phyloP scores from a whole-genome alignment of 140 eudicot genomes.

The Stevia rebaudiana region DNA sequence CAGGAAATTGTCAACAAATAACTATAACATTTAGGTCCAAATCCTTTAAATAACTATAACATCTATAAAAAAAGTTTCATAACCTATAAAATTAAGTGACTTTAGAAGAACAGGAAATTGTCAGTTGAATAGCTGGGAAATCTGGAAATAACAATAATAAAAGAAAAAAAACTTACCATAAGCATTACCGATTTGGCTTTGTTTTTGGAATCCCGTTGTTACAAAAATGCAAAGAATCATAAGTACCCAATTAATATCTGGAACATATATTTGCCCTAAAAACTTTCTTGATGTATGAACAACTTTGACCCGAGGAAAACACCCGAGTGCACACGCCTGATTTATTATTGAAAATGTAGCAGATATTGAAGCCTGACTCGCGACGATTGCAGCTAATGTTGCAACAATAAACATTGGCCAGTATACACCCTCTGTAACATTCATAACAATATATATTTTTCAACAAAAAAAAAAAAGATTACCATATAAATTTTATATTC shows the following conservation, averaged over 20 bases:
- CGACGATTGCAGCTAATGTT: conserved; percentile 63
- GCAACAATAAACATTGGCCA: conserved; percentile 51
- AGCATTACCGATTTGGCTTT: conserved; percentile 60
- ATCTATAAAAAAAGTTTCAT: too few relatives aligned
- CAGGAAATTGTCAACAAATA: too few relatives aligned
- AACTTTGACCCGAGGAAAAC: conserved; percentile 74
- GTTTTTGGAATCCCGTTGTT: conserved; percentile 54
- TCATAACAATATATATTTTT: neutral
- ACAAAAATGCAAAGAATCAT: conserved; percentile 65
- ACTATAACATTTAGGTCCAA: too few relatives aligned
- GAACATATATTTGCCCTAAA: conserved; percentile 66
- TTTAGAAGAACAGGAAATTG: too few relatives aligned
- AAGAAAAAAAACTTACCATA: conserved; percentile 28
- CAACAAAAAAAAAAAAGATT: too few relatives aligned
- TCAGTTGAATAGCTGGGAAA: too few relatives aligned
- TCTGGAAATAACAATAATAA: neutral
- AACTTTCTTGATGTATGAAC: conserved; percentile 64
- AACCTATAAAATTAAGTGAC: too few relatives aligned
- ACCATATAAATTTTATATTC: too few relatives aligned
- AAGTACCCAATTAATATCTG: conserved; percentile 66
- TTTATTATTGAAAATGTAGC: conserved; percentile 74
- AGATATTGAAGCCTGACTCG: conserved; percentile 74
- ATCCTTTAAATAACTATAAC: too few relatives aligned
- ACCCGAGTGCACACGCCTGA: conserved; percentile 68
- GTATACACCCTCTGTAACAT: conserved; percentile 49